phyloP scores from a whole-genome alignment of 1,284 basidiomycete species.

The Bondarzewia mesenterica region DNA sequence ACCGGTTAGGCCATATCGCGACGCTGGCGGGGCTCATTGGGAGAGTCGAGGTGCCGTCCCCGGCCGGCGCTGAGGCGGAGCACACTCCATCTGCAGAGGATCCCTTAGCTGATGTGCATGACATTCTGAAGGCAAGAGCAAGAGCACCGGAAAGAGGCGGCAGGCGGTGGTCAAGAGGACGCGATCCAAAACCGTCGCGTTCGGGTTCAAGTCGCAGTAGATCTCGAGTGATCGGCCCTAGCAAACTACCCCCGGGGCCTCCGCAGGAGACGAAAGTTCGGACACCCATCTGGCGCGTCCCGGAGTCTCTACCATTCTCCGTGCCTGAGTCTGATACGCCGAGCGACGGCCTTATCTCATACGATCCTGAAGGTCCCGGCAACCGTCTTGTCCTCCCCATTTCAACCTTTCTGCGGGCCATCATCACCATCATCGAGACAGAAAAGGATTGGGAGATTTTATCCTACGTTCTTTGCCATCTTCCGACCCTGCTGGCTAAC shows the following conservation, averaged over 20 bases:
- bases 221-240: slow-evolving; percentile 40
- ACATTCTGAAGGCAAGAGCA: slow-evolving; percentile 40
- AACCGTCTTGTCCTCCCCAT: slow-evolving; percentile 60
- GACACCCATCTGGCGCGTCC: slow-evolving; percentile 67
- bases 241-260: slow-evolving; percentile 21
- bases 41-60: slow-evolving; percentile 25
- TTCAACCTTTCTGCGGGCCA: slow-evolving; percentile 66
- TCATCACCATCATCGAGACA: slow-evolving; percentile 65
- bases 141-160: slow-evolving; percentile 46
- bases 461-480: slow-evolving; percentile 86
- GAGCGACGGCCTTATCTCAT: slow-evolving; percentile 70
- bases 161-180: slow-evolving; percentile 50
- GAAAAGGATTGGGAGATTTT: slow-evolving; percentile 93
- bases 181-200: slow-evolving; percentile 36
- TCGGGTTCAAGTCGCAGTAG: slow-evolving; percentile 59
- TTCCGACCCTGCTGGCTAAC: slow-evolving; percentile 89
- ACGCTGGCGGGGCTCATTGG: slow-evolving; percentile 50
- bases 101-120: slow-evolving; percentile 25
- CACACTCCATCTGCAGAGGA: slow-evolving; percentile 16
- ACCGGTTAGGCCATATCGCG: slow-evolving; percentile 43
- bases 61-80: neutral
- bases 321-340: slow-evolving; percentile 57
- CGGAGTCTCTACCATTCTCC: slow-evolving; percentile 68
- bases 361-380: slow-evolving; percentile 53
- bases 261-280: slow-evolving; percentile 22